phyloP scores from a whole-genome alignment of 257 asterid genomes.

The Hygrophila difformis region DNA sequence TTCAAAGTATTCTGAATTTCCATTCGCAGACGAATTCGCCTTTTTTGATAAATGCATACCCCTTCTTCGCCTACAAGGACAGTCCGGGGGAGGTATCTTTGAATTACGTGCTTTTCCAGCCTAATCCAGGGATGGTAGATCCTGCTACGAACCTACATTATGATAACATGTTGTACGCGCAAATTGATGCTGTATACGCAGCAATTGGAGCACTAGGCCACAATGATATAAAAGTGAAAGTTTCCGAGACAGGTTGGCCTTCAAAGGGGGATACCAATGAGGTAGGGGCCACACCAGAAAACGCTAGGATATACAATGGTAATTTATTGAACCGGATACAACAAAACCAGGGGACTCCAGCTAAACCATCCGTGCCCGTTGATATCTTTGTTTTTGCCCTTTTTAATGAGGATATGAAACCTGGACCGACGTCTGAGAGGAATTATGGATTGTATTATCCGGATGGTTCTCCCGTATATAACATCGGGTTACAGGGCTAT shows the following conservation, averaged over 20 bases:
- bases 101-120: slow-evolving; percentile 69
- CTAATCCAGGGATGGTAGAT: slow-evolving; percentile 51
- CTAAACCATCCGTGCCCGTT: slow-evolving; percentile 57
- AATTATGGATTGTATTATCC: slow-evolving; percentile 86
- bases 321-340: slow-evolving; percentile 55
- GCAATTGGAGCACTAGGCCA: slow-evolving; percentile 76
- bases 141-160: slow-evolving; percentile 53
- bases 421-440: slow-evolving; percentile 89
- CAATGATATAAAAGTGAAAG: slow-evolving; percentile 45
- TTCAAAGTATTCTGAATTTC: slow-evolving; percentile 50
- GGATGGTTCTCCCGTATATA: slow-evolving; percentile 74
- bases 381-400: slow-evolving; percentile 85
- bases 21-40: slow-evolving; percentile 62
- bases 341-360: slow-evolving; percentile 76
- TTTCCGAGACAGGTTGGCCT: slow-evolving; percentile 98
- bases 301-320: slow-evolving; percentile 67
- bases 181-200: slow-evolving; percentile 81
- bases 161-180: slow-evolving; percentile 92
- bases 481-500: slow-evolving; percentile 45
- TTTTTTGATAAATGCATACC: slow-evolving; percentile 79
- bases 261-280: slow-evolving; percentile 73
- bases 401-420: slow-evolving; percentile 81
- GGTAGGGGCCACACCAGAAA: slow-evolving; percentile 77
- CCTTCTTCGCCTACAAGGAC: slow-evolving; percentile 83
- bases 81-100: slow-evolving; percentile 44